Evolutionary conservation across 371 early-diverging fungal genomes (phyloP).

Genomic region (Cokeromyces recurvatus): DNA sequence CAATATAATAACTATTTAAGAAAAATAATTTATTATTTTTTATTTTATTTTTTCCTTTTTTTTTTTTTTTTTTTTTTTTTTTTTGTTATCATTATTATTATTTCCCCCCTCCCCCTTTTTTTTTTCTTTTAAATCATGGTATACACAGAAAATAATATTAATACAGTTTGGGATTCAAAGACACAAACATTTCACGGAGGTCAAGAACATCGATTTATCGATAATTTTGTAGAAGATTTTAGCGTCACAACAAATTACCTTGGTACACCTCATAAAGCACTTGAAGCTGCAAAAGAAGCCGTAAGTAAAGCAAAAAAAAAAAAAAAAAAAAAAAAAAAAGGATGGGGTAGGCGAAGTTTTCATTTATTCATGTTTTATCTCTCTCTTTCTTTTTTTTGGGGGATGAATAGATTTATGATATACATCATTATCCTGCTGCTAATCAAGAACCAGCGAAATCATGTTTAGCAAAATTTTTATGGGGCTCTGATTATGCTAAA

Average conservation of each 20-base stretch:
- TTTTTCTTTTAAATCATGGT: slow-evolving; percentile 3
- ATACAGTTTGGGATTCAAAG: slow-evolving; percentile 67
- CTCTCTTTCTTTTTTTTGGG: no score
- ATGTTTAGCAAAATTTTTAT: slow-evolving; percentile 72
- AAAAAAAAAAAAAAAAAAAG: not conserved
- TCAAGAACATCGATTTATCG: slow-evolving; percentile 76
- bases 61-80: no score
- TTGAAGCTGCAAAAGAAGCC: slow-evolving; percentile 68
- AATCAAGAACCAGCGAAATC: slow-evolving; percentile 87
- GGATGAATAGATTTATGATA: slow-evolving; percentile 61
- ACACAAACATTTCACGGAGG: slow-evolving; percentile 86
- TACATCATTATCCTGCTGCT: slow-evolving; percentile 85
- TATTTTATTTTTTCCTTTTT: no score
- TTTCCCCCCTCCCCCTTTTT: slow-evolving; percentile 1
- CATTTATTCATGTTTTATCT: no score
- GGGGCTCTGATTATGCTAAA: slow-evolving; percentile 54
- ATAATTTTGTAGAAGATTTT: slow-evolving; percentile 85
- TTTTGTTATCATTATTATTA: no score
- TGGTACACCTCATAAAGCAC: slow-evolving; percentile 70
- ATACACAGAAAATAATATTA: no score
- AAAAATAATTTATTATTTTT: no score
- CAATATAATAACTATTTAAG: no score
- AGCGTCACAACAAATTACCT: slow-evolving; percentile 84
- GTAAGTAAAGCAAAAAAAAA: slow-evolving; percentile 55
- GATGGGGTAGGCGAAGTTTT: no score